phyloP scores from a whole-genome alignment of 73 alveolate genomes.

The Blepharisma japonicum region DNA sequence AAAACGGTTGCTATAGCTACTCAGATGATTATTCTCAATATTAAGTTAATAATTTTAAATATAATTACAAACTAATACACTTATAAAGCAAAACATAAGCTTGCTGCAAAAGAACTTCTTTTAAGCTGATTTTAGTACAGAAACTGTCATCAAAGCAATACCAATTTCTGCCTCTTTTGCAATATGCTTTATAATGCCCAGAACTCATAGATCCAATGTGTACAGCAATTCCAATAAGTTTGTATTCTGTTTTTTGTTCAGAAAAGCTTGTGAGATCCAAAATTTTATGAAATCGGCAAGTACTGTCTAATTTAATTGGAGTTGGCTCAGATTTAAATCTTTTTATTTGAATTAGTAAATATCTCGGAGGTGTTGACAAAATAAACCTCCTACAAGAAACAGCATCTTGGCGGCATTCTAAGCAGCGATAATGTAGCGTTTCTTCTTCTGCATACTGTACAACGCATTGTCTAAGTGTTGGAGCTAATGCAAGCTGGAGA shows the following conservation, averaged over 20 bases:
- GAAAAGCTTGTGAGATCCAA: neutral
- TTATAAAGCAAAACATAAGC: neutral
- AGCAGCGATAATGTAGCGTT: neutral
- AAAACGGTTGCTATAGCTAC: too few relatives aligned
- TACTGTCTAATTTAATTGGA: neutral
- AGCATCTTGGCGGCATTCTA: neutral
- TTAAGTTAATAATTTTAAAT: neutral
- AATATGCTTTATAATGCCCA: conserved; percentile 29
- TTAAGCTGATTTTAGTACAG: neutral
- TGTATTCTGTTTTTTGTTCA: neutral
- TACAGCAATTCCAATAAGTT: conserved; percentile 17
- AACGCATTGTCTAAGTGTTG: neutral
- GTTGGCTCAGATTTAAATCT: conserved; percentile 6
- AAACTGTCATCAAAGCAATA: neutral
- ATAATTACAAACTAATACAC: neutral
- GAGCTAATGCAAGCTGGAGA: neutral
- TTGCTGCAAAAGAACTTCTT: neutral
- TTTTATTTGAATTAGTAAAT: neutral
- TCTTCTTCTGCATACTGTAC: neutral
- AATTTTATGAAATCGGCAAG: neutral
- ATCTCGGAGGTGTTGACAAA: neutral
- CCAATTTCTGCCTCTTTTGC: conserved; percentile 13
- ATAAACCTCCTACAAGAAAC: neutral
- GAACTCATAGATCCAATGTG: conserved; percentile 6
- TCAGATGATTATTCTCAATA: neutral